Evolutionary conservation across 371 early-diverging fungal genomes (phyloP).

Genomic region (Mortierella sp.): DNA sequence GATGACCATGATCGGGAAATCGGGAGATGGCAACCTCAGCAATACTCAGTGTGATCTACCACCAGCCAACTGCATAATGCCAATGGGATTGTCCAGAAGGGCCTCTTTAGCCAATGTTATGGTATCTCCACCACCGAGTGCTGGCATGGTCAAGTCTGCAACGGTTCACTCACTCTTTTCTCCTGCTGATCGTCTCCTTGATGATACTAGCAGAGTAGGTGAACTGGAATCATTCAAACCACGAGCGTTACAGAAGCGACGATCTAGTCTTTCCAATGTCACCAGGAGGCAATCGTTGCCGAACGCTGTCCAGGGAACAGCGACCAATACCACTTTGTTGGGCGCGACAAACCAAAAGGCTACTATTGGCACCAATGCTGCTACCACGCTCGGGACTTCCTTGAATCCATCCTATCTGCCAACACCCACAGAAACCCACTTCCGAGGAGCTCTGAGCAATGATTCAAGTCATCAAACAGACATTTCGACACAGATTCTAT

Average conservation of each 20-base stretch:
- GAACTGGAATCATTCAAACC: constrained; percentile 15
- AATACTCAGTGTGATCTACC: constrained; percentile 9
- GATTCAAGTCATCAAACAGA: constrained; percentile 3
- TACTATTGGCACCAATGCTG: constrained; percentile 1
- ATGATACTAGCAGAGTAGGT: not conserved
- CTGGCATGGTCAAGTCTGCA: constrained; percentile 28
- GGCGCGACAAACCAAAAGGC: constrained; percentile 9
- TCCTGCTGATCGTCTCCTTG: constrained; percentile 3
- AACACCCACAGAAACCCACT: constrained; percentile 26
- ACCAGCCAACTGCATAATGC: constrained; percentile 32
- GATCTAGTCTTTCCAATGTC: constrained; percentile 10
- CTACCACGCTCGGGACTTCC: not conserved
- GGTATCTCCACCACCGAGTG: constrained; percentile 28
- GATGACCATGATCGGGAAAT: constrained; percentile 3
- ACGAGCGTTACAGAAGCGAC: constrained; percentile 5
- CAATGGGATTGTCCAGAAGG: constrained; percentile 19
- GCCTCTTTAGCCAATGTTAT: constrained; percentile 12
- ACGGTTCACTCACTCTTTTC: constrained; percentile 16
- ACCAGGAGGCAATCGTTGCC: constrained; percentile 27
- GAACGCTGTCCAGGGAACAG: constrained; percentile 5
- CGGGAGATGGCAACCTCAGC: constrained; percentile 1
- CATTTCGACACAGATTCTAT: constrained; percentile 1
- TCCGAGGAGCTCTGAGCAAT: constrained; percentile 3
- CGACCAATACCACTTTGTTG: not conserved
- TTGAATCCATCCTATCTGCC: constrained; percentile 19